Base-by-base conservation (phyloP, 2,329 filamentous ascomycete genomes). In the Periconia macrospinosa region DNA sequence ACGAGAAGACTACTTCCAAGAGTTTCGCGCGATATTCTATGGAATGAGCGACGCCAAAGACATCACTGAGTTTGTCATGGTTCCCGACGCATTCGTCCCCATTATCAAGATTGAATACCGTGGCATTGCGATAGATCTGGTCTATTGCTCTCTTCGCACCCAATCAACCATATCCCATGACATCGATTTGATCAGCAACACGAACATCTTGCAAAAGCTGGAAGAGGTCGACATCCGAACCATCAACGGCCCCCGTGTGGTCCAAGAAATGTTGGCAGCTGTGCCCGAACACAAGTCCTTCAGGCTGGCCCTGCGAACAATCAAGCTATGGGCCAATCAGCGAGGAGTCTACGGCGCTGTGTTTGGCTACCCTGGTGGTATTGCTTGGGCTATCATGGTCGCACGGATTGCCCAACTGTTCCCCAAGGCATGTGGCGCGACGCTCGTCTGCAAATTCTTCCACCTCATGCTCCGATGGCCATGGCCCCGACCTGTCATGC, bases 301-400 rank as follows among this genome's bases (percentile, higher is more conserved):
- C 75, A 88, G 91, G 57, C 85, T 92, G 58, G 94, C 94, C 10
- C 75, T 97, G 56, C 86, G 94, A 47, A 92, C 92, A 14, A 90
- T 99, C 78, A 99, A 99, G 76, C 82, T 99, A 8, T 99, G 94
- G 94, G 92, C 94, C 10, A 91, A 96, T 69, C 86, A 88, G 48
- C 89, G 93, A 56, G 94, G 90, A 20, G 91, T 97, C 45, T 97
- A 97, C 70, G 91, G 91, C 59, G 97, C 97, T 67, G 92, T 97
- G 59, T 92, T 96, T 75, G 94, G 94, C 23, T 99, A 94, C 63
- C 94, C 94, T 2, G 94, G 94, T 64, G 94, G 94, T 76, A 92
- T 99, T 41, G 94, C 94, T 6, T 99, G 93, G 91, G 94, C 93
- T 13, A 97, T 99, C 89, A 83, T 99, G 68, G 92, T 97, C 27